Conservation (phyloP, 805 yeast genomes). For the Isabelozyma pseudorhagii region DNA sequence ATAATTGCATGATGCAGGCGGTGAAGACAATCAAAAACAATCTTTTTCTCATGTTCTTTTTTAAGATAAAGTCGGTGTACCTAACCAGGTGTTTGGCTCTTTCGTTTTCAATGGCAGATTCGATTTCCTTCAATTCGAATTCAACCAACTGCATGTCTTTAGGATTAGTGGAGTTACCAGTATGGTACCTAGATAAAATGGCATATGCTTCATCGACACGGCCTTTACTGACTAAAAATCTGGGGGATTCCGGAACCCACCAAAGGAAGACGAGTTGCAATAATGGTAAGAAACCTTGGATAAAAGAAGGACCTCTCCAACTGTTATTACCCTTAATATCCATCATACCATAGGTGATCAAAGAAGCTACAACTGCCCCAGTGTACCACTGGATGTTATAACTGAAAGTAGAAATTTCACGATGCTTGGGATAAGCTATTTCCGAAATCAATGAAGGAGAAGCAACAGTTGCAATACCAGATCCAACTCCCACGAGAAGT, state of each 20-base stretch:
- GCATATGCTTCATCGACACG: slow-evolving; percentile 40
- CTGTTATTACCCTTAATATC: slow-evolving; percentile 27
- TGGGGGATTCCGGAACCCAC: slow-evolving; percentile 49
- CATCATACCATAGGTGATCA: slow-evolving; percentile 49
- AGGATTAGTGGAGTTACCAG: slow-evolving; percentile 33
- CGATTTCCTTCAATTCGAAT: slow-evolving; percentile 39
- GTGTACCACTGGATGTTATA: slow-evolving; percentile 49
- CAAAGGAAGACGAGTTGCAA: slow-evolving; percentile 35
- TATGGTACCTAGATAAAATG: slow-evolving; percentile 39
- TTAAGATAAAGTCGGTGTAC: slow-evolving; percentile 36
- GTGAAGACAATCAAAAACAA: slow-evolving; percentile 29
- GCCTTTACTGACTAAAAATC: slow-evolving; percentile 41
- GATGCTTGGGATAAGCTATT: slow-evolving; percentile 44
- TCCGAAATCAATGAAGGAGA: slow-evolving; percentile 52
- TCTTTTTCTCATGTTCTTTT: slow-evolving; percentile 41
- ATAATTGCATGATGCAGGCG: slow-evolving; percentile 40
- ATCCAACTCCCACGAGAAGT: slow-evolving; percentile 48
- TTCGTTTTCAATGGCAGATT: slow-evolving; percentile 39
- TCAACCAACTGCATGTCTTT: slow-evolving; percentile 25
- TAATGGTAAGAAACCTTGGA: slow-evolving; percentile 49
- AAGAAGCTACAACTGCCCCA: slow-evolving; percentile 53
- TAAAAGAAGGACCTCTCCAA: slow-evolving; percentile 55
- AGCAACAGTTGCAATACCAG: slow-evolving; percentile 37
- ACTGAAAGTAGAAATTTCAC: slow-evolving; percentile 32
- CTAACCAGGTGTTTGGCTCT: slow-evolving; percentile 25